phyloP scores from a whole-genome alignment of 2,329 filamentous ascomycete genomes.

The Lecanicillium sp. region DNA sequence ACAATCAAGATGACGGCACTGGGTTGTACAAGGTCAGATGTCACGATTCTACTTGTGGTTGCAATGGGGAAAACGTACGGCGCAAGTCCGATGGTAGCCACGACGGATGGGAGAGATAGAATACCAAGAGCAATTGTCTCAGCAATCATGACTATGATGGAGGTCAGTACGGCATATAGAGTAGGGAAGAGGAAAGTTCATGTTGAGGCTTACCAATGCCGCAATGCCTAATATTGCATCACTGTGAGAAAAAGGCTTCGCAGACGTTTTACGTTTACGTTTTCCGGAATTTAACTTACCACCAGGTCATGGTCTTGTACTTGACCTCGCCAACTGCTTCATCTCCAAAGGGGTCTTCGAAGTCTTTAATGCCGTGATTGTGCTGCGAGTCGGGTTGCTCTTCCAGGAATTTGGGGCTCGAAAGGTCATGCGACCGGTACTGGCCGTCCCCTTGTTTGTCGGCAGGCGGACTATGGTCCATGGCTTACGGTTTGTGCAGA shows the following conservation, averaged over 20 bases:
- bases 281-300: background rate
- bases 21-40: background rate
- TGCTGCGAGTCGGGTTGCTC: too few relatives aligned
- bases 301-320: background rate
- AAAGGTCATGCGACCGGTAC: too few relatives aligned
- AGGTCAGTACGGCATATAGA: background rate
- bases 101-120: conserved; percentile 15
- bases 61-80: conserved; percentile 6
- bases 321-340: background rate
- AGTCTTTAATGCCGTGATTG: background rate
- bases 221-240: background rate
- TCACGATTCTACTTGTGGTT: background rate
- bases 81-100: conserved; percentile 19
- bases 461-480: too few relatives aligned
- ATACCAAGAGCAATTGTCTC: conserved; percentile 14
- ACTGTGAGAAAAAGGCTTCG: too few relatives aligned
- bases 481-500: too few relatives aligned
- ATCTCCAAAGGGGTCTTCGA: background rate
- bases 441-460: too few relatives aligned
- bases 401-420: too few relatives aligned
- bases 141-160: background rate
- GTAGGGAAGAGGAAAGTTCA: too few relatives aligned
- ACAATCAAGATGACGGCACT: conserved; percentile 26
- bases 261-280: background rate
- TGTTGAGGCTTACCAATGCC: background rate